These are phyloP conservation scores for Talaromyces trachyspermus DNA, from an alignment of 495 filamentous ascomycete genomes.

Conservation along the genomic window DNA sequence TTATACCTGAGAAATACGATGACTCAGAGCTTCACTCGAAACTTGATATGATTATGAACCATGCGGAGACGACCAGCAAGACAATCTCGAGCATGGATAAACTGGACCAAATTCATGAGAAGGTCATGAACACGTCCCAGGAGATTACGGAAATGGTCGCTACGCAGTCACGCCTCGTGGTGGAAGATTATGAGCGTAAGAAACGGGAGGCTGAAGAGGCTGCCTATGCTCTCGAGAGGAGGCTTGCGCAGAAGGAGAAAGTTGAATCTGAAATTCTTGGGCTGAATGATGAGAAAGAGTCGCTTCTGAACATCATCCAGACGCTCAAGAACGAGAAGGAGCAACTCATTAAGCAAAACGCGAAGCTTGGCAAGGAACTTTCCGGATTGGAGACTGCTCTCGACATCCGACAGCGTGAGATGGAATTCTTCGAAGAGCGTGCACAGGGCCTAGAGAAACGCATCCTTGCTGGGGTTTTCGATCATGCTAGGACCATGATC, in stretches of 20 bases:
- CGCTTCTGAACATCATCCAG: slow-evolving; percentile 49
- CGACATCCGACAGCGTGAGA: slow-evolving; percentile 79
- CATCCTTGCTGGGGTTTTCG: slow-evolving; percentile 89
- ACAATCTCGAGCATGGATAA: slow-evolving; percentile 55
- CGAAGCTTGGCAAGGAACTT: slow-evolving; percentile 70
- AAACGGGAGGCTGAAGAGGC: slow-evolving; percentile 78
- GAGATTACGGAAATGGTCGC: slow-evolving; percentile 82
- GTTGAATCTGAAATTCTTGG: slow-evolving; percentile 63
- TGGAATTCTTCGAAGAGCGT: slow-evolving; percentile 78
- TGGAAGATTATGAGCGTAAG: slow-evolving; percentile 70
- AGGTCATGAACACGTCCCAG: slow-evolving; percentile 78
- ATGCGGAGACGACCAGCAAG: slow-evolving; percentile 34
- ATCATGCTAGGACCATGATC: slow-evolving; percentile 82
- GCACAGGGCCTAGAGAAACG: slow-evolving; percentile 83
- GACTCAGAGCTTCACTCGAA: slow-evolving; percentile 63
- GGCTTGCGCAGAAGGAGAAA: slow-evolving; percentile 67
- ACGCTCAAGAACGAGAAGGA: slow-evolving; percentile 63
- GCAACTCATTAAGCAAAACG: slow-evolving; percentile 62
- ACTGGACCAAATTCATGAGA: slow-evolving; percentile 80
- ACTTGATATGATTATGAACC: slow-evolving; percentile 66
- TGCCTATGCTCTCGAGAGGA: slow-evolving; percentile 69
- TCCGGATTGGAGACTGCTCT: slow-evolving; percentile 84
- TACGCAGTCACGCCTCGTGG: slow-evolving; percentile 68
- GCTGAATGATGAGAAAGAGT: slow-evolving; percentile 59
- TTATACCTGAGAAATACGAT: slow-evolving; percentile 42